Evolutionary conservation across 2,329 filamentous ascomycete genomes (phyloP).

Genomic region (Cercospora sesami): DNA sequence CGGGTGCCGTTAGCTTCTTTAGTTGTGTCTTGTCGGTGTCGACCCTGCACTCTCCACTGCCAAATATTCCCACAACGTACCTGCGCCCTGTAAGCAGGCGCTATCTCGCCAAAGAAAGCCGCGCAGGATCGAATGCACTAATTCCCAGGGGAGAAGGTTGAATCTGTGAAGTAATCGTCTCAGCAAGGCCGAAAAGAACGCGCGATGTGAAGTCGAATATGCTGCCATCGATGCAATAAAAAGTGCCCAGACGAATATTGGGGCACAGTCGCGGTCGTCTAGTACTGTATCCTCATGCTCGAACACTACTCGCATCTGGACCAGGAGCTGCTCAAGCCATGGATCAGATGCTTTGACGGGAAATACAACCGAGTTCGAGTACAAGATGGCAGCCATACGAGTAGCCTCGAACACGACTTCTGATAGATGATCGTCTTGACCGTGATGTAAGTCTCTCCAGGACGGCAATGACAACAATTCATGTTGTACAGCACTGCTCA

Average conservation of each 20-base stretch:
- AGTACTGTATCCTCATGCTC: background rate
- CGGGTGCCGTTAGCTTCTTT: background rate
- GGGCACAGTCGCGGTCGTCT: background rate
- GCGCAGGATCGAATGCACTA: background rate
- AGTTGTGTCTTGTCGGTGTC: background rate
- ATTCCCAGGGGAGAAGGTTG: background rate
- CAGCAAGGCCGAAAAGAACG: constrained; percentile 12
- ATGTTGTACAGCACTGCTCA: constrained; percentile 14
- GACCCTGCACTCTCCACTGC: background rate
- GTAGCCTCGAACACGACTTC: constrained; percentile 6
- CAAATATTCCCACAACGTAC: constrained; percentile 12
- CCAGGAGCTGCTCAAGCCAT: constrained; percentile 19
- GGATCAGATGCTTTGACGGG: constrained; percentile 14
- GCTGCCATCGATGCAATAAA: constrained; percentile 16
- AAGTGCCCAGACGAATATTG: constrained; percentile 17
- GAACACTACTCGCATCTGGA: constrained; percentile 4
- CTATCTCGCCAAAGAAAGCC: constrained; percentile 21
- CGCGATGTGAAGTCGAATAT: constrained; percentile 18
- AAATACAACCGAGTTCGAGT: constrained; percentile 18
- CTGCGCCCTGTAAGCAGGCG: constrained; percentile 12
- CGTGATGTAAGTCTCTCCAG: background rate
- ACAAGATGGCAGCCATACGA: constrained; percentile 15
- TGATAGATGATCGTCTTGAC: background rate
- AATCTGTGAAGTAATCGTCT: background rate
- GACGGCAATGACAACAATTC: constrained; percentile 17